Evolutionary conservation across 352 stramenopile species (phyloP).

Genomic region (Pythium coloratum): DNA sequence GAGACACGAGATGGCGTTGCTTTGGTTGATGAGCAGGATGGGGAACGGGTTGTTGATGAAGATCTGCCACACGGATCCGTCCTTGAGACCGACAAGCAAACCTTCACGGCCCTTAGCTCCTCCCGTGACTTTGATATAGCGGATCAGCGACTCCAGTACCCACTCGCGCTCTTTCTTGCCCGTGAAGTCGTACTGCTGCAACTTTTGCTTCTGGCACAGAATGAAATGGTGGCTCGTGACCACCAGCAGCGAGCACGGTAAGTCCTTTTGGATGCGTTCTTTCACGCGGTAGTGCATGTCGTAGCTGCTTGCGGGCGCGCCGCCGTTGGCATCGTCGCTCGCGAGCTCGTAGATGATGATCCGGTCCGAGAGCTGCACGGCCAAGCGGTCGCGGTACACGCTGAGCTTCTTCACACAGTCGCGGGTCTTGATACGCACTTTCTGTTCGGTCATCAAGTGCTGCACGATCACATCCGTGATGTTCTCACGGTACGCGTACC

Average conservation of each 20-base stretch:
- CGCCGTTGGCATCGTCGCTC: conserved; percentile 40
- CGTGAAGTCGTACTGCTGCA: conserved; percentile 92
- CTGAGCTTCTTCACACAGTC: conserved; percentile 95
- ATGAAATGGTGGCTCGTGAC: conserved; percentile 92
- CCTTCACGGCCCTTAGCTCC: conserved; percentile 88
- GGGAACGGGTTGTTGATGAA: conserved; percentile 96
- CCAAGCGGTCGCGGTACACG: conserved; percentile 91
- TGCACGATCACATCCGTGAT: conserved; percentile 96
- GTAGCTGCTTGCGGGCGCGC: conserved; percentile 52
- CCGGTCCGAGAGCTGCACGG: conserved; percentile 92
- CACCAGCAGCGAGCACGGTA: conserved; percentile 87
- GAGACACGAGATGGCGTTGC: conserved; percentile 83
- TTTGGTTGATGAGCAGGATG: conserved; percentile 90
- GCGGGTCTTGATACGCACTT: conserved; percentile 94
- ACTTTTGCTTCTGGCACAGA: conserved; percentile 90
- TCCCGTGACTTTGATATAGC: conserved; percentile 92
- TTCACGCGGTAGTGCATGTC: conserved; percentile 94
- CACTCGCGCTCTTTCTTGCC: conserved; percentile 86
- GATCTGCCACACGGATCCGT: conserved; percentile 90
- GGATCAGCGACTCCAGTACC: conserved; percentile 87
- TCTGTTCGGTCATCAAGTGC: conserved; percentile 94
- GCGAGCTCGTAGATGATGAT: conserved; percentile 95
- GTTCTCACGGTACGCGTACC: conserved; percentile 93
- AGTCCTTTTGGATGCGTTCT: conserved; percentile 83
- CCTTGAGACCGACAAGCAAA: conserved; percentile 91